Percentiles rank a stretch among this genome's conserved stretches.
These are phyloP conservation scores for Sugiyamaella paludigena DNA, from an alignment of 1,139 yeast species.

Conservation along the genomic window DNA sequence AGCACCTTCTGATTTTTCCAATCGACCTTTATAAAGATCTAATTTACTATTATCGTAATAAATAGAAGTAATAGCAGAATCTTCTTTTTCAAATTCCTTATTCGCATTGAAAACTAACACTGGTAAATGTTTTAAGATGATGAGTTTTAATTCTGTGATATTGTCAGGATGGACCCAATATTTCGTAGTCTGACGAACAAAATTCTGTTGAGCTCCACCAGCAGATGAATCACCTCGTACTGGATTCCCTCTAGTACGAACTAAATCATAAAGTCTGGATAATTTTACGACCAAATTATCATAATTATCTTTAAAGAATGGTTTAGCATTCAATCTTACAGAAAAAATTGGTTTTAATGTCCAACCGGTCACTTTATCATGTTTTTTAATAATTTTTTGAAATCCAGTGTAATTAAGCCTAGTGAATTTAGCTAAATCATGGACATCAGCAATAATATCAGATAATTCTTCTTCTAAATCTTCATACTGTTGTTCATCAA, in stretches of 20 bases:
- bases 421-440: conserved; percentile 90
- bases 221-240: conserved; percentile 92
- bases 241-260: conserved; percentile 93
- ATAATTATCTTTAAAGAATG: conserved; percentile 92
- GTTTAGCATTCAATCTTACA: conserved; percentile 86
- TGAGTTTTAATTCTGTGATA: conserved; percentile 92
- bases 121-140: conserved; percentile 89
- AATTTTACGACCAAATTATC: conserved; percentile 85
- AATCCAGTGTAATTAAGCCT: conserved; percentile 93
- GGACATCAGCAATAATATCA: conserved; percentile 95
- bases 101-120: conserved; percentile 94
- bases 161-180: conserved; percentile 99
- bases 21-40: conserved; percentile 90
- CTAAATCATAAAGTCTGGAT: conserved; percentile 85
- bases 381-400: conserved; percentile 92
- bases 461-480: conserved; percentile 87
- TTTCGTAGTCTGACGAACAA: conserved; percentile 96
- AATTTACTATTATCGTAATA: conserved; percentile 86
- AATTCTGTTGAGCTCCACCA: conserved; percentile 96
- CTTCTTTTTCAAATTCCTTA: conserved; percentile 92
- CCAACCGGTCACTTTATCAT: conserved; percentile 85
- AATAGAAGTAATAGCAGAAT: conserved; percentile 93
- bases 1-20: conserved; percentile 96
- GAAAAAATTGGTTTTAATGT: conserved; percentile 87
- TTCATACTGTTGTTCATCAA: conserved; percentile 76